Evolutionary conservation across 228 moss, liverwort and hornwort genomes (phyloP), one percentile per base, ranked within the genome.

Genomic region (Sphagnum magellanicum): DNA sequence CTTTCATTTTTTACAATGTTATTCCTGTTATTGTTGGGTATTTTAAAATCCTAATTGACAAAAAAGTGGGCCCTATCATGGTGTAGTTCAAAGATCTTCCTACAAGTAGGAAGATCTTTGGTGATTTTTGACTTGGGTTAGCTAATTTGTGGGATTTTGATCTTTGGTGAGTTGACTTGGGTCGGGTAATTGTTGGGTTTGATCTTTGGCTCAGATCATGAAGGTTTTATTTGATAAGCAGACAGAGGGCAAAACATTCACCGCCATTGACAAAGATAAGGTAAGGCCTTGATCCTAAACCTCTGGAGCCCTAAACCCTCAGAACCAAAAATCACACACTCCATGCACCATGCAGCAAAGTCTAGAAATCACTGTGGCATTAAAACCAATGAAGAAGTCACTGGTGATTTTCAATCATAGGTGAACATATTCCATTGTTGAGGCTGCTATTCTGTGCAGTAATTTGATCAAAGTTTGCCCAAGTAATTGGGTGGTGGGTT

Each of bases 181-280:
- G 66, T 70, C 51, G 16, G 61, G 15, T n/a, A 67, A 57, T 73
- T 49, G 64, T 49, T 48, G 6, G 4, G 49, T 61, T n/a, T 32
- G 32, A 3, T 32, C 32, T 32, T 32, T 32, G 48, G 71, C 15
- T 61, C 77, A 95, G 95, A 77, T 96, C 63, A 69, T 92, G 71
- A 92, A 89, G 74, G 55, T 86, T 62, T 71, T 96, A 77, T 96
- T 92, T 74, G 88, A 89, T 61, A 88, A 92, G 77, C 85, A 88
- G 69, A 75, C 92, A 0, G 74, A 77, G 55, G 75, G 71, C 15
- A 96, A 92, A 70, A 83, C 70, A 32, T 82, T 85, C 67, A 63
- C 89, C 50, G 92, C 92, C 69, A 75, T 96, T 72, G 92, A 96
- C 73, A 75, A 77, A 78, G 92, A 91, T 52, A 91, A 84, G 89